These are phyloP conservation scores for Corniculantispora saksenae DNA, from an alignment of 2,329 filamentous ascomycete genomes.

Conservation along the genomic window DNA sequence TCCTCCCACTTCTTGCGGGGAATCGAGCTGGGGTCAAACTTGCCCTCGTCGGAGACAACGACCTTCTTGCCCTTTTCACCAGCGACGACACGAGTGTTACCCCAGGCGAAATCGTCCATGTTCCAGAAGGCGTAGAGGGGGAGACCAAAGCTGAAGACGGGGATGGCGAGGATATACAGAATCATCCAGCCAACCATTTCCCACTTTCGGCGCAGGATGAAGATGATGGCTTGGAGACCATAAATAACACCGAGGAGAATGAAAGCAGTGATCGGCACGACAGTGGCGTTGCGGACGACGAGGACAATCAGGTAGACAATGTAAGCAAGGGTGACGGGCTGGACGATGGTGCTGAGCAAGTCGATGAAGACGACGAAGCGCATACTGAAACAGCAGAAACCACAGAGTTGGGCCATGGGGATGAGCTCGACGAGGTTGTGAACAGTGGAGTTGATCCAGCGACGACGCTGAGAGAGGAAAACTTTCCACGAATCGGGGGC, in stretches of 20 bases:
- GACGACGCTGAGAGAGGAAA: constrained; percentile 96
- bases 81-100: constrained; percentile 95
- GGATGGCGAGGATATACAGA: constrained; percentile 87
- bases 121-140: constrained; percentile 97
- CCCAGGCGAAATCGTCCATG: constrained; percentile 99
- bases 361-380: constrained; percentile 96
- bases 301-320: constrained; percentile 85
- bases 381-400: constrained; percentile 99
- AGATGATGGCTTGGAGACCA: constrained; percentile 94
- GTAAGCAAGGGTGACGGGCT: constrained; percentile 88
- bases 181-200: constrained; percentile 99
- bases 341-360: constrained; percentile 85
- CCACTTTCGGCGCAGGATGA: constrained; percentile 95
- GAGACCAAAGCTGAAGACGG: constrained; percentile 86
- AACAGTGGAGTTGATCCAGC: constrained; percentile 99
- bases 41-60: constrained; percentile 93
- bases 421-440: constrained; percentile 97
- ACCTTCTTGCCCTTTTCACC: constrained; percentile 92
- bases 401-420: constrained; percentile 88
- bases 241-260: constrained; percentile 93
- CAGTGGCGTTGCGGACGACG: constrained; percentile 59
- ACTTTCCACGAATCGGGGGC: constrained; percentile 92
- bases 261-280: constrained; percentile 83
- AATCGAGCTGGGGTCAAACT: constrained; percentile 90
- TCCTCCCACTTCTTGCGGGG: constrained; percentile 99